phyloP scores from a whole-genome alignment of 1,284 basidiomycete genomes.

The Ceratobasidium sp. region DNA sequence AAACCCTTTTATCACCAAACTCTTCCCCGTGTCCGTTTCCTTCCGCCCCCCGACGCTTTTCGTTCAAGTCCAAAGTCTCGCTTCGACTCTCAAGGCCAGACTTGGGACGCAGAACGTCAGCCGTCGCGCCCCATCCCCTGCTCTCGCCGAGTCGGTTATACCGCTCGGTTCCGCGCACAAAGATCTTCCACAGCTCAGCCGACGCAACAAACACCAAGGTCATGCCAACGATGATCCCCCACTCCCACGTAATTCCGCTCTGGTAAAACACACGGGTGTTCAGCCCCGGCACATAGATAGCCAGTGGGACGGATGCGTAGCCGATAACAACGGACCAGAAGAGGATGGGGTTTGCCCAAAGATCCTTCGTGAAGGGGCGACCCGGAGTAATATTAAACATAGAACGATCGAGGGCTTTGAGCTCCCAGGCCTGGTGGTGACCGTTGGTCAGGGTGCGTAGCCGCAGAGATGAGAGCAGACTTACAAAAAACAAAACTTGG shows the following conservation, averaged over 20 bases:
- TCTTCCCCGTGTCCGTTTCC: conserved; percentile 8
- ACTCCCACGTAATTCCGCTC: conserved; percentile 63
- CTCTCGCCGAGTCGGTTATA: conserved; percentile 36
- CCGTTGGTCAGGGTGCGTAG: background rate
- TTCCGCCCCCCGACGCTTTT: conserved; percentile 29
- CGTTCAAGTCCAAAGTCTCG: conserved; percentile 29
- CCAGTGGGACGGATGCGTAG: conserved; percentile 65
- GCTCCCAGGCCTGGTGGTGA: conserved; percentile 39
- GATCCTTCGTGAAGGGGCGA: conserved; percentile 59
- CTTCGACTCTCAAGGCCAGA: background rate
- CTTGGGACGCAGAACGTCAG: conserved; percentile 30
- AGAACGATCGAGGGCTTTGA: conserved; percentile 44
- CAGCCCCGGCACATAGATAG: conserved; percentile 64
- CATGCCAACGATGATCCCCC: conserved; percentile 58
- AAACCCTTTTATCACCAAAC: conserved; percentile 33
- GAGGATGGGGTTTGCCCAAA: conserved; percentile 67
- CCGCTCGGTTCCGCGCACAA: conserved; percentile 25
- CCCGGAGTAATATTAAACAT: conserved; percentile 46
- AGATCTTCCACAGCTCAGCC: conserved; percentile 43
- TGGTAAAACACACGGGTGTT: conserved; percentile 59
- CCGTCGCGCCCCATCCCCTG: conserved; percentile 37
- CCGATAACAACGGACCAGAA: conserved; percentile 65
- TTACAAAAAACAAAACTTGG: conserved; percentile 60
- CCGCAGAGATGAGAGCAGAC: background rate
- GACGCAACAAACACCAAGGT: conserved; percentile 31